Base-by-base conservation (phyloP, 2,329 filamentous ascomycete genomes). In the Huntiella savannae region DNA sequence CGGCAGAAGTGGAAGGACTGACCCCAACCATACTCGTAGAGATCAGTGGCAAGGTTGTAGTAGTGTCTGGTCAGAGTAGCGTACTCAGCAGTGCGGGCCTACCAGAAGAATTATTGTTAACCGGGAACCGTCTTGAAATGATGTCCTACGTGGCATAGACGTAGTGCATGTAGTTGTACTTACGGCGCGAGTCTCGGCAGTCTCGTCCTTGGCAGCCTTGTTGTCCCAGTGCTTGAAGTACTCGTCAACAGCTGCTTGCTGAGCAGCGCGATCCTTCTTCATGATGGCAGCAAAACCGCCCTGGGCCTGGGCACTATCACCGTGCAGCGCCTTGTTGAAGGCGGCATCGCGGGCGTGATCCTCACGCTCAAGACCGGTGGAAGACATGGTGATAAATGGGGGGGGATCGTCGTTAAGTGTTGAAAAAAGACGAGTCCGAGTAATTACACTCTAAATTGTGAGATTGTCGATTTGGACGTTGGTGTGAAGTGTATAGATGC, bases 201-300 rank as follows among this genome's bases (percentile, higher is more conserved):
- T 96, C 72, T 98, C 91, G 37, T 79, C 73, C 52, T 72, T 77
- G 32, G 68, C 81, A 40, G 67, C 64, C 66, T 92, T 86, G 68
- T 88, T 81, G 63, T 94, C 85, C 82, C 83, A 94, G 62, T 93
- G 86, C 71, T 92, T 92, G 69, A 93, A 93, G 66, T 94, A 94
- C 62, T 92, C 83, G 58, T 91, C 82, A 22, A 87, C 74, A 40
- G 85, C 85, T 45, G 79, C 79, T 60, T 85, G 75, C 59, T 92
- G 82, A 5, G 85, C 84, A 28, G 68, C 58, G 28, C 57, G 53
- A 62, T 91, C 79, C 69, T 98, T 98, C 58, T 93, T 69, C 77
- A 95, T 87, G 56, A 88, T 83, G 53, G 71, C 65, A 55, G 75
- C 67, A 56, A 95, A 73, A 54, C 84, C 83, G 58, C 80, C 82